Base-by-base conservation (phyloP, 1,139 yeast genomes). In the Geotrichum fermentans region DNA sequence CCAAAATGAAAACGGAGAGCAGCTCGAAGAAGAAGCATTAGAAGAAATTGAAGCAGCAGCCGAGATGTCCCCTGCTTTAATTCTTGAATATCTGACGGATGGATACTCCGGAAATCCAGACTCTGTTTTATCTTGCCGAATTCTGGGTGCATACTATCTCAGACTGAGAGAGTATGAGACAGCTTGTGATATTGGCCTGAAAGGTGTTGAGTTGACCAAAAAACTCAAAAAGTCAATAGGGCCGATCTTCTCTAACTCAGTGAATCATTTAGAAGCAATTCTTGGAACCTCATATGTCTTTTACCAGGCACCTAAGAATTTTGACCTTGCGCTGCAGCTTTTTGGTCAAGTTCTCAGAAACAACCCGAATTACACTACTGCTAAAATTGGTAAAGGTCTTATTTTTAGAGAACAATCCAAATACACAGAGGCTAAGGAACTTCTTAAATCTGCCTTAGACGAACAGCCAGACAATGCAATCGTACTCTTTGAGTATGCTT, bases 261-360 rank as follows among this genome's bases (percentile, higher is more conserved):
- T 75, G 55, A 75, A 74, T 49, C 84, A 82, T 49, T 68, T 87
- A 22, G 71, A 83, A 21, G 75, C 89, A 44, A 73, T 79, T 16
- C 71, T 87, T 49, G 97, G 95, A 0, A 77, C 82, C 1, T 77
- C 85, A 0, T 86, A 88, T 60, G 87, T 95, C 0, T 83, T 85
- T 61, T 77, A 82, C 61, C 96, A 90, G 62, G 86, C 96, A 0
- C 98, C 97, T 4, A 88, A 88, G 64, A 85, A 90, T 64, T 88
- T 80, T 61, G 73, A 77, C 8, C 73, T 82, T 35, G 97, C 98
- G 0, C 64, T 85, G 40, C 79, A 78, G 43, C 67, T 89, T 24
- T 92, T 84, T 64, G 84, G 83, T 45, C 70, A 73, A 29, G 78
- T 89, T 7, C 70, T 87, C 28, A 59, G 59, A 2, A 68, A 69